These are phyloP conservation scores for Microbotryum saponariae DNA, from an alignment of 1,284 basidiomycete species.

Conservation along the genomic window DNA sequence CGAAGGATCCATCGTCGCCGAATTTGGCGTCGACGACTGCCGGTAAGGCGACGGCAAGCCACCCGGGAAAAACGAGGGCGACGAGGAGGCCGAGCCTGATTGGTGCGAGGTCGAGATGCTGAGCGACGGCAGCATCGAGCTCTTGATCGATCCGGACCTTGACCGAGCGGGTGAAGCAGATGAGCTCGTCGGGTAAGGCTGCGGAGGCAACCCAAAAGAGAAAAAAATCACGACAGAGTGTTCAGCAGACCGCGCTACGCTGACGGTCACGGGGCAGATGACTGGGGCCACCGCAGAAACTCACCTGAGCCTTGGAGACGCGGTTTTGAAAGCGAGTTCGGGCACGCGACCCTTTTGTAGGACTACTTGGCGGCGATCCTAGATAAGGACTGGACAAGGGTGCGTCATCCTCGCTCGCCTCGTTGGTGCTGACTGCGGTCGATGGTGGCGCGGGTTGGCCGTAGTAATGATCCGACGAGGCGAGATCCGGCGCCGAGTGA, in stretches of 20 bases:
- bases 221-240: neutral
- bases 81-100: conserved; percentile 7
- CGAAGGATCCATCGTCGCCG: conserved; percentile 23
- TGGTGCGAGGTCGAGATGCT: conserved; percentile 11
- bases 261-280: neutral
- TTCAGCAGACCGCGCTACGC: neutral
- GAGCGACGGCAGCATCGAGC: conserved; percentile 1
- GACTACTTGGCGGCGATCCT: no score
- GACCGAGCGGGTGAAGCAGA: conserved; percentile 16
- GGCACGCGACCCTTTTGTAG: neutral
- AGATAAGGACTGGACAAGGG: no score
- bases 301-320: conserved; percentile 3
- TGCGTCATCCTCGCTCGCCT: no score
- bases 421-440: no score
- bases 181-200: conserved; percentile 11
- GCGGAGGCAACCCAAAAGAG: neutral
- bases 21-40: conserved; percentile 5
- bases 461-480: no score
- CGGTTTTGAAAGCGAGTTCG: conserved; percentile 4
- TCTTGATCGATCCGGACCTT: conserved; percentile 9
- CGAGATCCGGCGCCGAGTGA: no score
- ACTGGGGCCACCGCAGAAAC: neutral
- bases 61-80: conserved; percentile 17
- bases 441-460: no score
- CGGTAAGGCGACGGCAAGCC: conserved; percentile 26